phyloP scores from a whole-genome alignment of 2,329 filamentous ascomycete genomes.

The Alternaria sp. region DNA sequence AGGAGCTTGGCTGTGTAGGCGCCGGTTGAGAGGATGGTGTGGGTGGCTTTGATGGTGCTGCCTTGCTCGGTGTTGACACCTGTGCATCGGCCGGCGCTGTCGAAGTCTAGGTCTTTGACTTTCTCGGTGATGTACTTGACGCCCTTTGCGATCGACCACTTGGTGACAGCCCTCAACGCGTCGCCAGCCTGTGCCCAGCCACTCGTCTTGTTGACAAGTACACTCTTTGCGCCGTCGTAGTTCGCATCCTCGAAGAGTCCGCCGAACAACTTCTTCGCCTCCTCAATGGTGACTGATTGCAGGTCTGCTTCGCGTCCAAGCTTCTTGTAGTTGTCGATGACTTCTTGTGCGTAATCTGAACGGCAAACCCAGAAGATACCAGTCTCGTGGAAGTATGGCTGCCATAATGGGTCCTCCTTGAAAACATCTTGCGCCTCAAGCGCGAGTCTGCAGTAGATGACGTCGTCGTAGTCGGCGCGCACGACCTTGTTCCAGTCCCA shows the following conservation, averaged over 20 bases:
- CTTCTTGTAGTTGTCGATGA: constrained; percentile 59
- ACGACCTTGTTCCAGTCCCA: constrained; percentile 78
- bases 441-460: constrained; percentile 68
- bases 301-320: constrained; percentile 57
- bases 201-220: constrained; percentile 66
- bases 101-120: constrained; percentile 57
- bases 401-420: constrained; percentile 63
- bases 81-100: constrained; percentile 52
- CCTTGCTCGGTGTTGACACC: constrained; percentile 47
- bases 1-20: constrained; percentile 53
- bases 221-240: constrained; percentile 64
- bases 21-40: constrained; percentile 50
- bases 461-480: constrained; percentile 71
- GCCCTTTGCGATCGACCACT: constrained; percentile 60
- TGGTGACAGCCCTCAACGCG: constrained; percentile 62
- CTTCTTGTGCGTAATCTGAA: constrained; percentile 55
- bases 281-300: constrained; percentile 53
- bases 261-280: constrained; percentile 63
- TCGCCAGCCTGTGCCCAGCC: constrained; percentile 71
- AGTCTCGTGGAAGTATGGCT: constrained; percentile 59
- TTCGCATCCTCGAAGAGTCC: constrained; percentile 67
- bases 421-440: constrained; percentile 71
- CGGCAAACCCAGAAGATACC: constrained; percentile 56
- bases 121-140: constrained; percentile 66
- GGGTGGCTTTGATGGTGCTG: constrained; percentile 29